Conservation (phyloP, 2,329 filamentous ascomycete species). For the Cercospora brassicicola region DNA sequence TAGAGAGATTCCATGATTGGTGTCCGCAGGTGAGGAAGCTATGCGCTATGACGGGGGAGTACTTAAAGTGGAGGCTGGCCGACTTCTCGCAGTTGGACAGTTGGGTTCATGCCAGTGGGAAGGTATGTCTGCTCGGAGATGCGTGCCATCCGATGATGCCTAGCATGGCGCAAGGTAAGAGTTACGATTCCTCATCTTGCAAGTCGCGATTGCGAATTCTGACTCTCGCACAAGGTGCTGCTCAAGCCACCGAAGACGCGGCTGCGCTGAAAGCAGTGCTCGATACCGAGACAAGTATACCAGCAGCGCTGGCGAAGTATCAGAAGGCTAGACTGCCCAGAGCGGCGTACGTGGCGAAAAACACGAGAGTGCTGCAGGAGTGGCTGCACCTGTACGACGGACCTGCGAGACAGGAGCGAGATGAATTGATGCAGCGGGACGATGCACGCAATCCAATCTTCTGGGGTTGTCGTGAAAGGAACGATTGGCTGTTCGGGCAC, state of each 20-base stretch:
- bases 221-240: conserved; percentile 39
- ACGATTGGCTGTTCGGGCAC: conserved; percentile 34
- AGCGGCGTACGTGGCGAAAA: neutral
- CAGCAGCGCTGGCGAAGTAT: conserved; percentile 31
- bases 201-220: neutral
- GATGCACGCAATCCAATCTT: conserved; percentile 35
- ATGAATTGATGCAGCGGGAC: conserved; percentile 33
- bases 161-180: neutral
- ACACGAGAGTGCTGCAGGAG: conserved; percentile 35
- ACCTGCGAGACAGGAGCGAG: conserved; percentile 28
- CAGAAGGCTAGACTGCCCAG: neutral
- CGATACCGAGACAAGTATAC: conserved; percentile 25
- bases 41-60: neutral
- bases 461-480: conserved; percentile 31
- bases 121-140: neutral
- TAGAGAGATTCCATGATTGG: neutral
- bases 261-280: conserved; percentile 50
- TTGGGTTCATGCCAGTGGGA: neutral
- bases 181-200: neutral
- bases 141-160: neutral
- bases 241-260: conserved; percentile 68
- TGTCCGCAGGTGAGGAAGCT: neutral
- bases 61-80: neutral
- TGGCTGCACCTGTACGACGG: conserved; percentile 39
- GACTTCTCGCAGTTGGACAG: neutral